Evolutionary conservation across 1,284 basidiomycete species (phyloP), one percentile per base, ranked within the genome.

Genomic region (Thelephora terrestris): DNA sequence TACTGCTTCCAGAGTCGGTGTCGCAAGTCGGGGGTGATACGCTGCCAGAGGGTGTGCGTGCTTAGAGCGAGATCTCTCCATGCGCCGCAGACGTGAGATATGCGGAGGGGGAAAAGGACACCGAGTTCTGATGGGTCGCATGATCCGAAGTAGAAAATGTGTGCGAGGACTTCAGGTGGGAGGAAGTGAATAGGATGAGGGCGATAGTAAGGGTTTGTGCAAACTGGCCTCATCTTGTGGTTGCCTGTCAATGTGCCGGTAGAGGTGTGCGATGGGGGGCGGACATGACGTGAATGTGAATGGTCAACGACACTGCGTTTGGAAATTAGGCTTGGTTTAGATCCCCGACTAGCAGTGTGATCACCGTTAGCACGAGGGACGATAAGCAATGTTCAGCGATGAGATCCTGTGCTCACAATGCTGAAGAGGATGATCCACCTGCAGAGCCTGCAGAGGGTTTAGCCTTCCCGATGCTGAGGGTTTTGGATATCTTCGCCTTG

Each of bases 1-100:
- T 77, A 71, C 52, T 79, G 74, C 45, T 63, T 64, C 79, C 79
- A 83, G 73, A 83, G 75, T 50, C 63, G 55, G 47, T 72, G 62
- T 36, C 73, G 63, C 29, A 71, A 66, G 53, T 66, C 64, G 49
- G 81, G 67, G 17, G 63, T 63, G 50, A 85, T 70, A 52, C 69
- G 69, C 50, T 76, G 67, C 82, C 82, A 85, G 45, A 85, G 64
- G 1, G 69, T 57, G 18, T 76, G 79, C 4, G 78, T 76, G 45
- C 69, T 70, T 29, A 81, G 63, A n/a, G 75, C 71, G 24, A 80
- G 66, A 35, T 68, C 60, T 44, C 82, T 69, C 81, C 81, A 85
- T 38, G 65, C 61, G 45, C 70, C 65, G 59, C 81, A 85, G 51
- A 82, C 78, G 55, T 83, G 81, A 14, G 81, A 82, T 45, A 81